A percentile compares a stretch with the other conserved stretches of the same genome.
Conservation (phyloP, 345 rosid species). For the Boechera stricta region DNA sequence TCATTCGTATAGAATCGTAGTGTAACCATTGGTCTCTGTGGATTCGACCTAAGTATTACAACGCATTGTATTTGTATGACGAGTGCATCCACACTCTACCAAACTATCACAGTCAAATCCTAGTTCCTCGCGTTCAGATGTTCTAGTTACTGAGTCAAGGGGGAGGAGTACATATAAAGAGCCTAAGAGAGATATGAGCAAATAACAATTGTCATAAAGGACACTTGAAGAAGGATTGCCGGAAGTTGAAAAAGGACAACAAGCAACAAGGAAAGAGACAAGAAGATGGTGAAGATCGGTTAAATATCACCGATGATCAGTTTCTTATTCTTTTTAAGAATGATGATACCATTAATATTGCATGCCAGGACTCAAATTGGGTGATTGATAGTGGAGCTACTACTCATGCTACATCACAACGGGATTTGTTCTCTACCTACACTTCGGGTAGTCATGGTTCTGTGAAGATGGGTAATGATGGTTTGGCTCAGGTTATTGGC, state of each 20-base stretch:
- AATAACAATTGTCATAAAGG: background rate
- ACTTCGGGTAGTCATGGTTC: background rate
- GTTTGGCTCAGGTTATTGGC: background rate
- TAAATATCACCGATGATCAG: background rate
- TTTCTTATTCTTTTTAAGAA: background rate
- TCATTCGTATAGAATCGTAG: too few relatives aligned
- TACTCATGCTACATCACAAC: background rate
- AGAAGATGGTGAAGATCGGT: background rate
- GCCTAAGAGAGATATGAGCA: background rate
- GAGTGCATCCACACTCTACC: too few relatives aligned
- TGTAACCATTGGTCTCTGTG: too few relatives aligned
- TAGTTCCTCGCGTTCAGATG: background rate
- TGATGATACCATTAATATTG: background rate
- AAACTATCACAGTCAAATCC: too few relatives aligned
- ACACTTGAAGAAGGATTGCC: background rate
- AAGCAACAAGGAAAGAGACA: background rate
- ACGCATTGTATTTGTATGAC: too few relatives aligned
- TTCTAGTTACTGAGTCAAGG: background rate
- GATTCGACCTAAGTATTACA: too few relatives aligned
- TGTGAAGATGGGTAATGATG: constrained; percentile 2
- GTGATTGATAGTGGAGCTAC: constrained; percentile 2
- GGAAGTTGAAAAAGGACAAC: background rate
- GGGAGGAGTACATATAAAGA: background rate
- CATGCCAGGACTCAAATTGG: background rate
- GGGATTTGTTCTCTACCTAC: background rate